These are phyloP conservation scores for Patellaria atrata DNA, from an alignment of 495 filamentous ascomycete genomes.

Conservation along the genomic window DNA sequence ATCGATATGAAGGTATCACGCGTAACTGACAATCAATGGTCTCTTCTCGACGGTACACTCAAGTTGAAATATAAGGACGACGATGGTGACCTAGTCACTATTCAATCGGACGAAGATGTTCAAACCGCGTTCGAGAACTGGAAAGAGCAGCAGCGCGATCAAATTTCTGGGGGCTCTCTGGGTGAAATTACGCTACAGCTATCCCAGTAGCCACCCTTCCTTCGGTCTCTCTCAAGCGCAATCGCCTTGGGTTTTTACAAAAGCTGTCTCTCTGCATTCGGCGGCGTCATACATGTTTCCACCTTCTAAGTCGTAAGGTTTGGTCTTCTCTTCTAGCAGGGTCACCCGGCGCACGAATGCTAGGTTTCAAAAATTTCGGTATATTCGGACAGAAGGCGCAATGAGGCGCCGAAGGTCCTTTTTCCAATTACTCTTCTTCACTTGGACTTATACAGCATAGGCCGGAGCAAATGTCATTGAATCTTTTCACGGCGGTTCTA, in stretches of 20 bases:
- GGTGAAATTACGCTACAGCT: slow-evolving; percentile 77
- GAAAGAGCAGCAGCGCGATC: slow-evolving; percentile 55
- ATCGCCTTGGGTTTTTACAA: not conserved
- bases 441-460: too few species aligned
- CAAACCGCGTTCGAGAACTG: slow-evolving; percentile 87
- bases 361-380: too few species aligned
- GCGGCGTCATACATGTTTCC: too few species aligned
- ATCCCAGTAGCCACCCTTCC: slow-evolving; percentile 27
- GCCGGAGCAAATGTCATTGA: too few species aligned
- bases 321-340: too few species aligned
- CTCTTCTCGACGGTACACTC: slow-evolving; percentile 61
- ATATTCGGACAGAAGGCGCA: too few species aligned
- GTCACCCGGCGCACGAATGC: too few species aligned
- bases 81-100: slow-evolving; percentile 84
- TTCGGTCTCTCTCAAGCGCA: not conserved
- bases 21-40: slow-evolving; percentile 63
- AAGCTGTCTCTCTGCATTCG: too few species aligned
- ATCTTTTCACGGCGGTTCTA: too few species aligned
- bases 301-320: too few species aligned
- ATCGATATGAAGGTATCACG: slow-evolving; percentile 88
- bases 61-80: slow-evolving; percentile 84
- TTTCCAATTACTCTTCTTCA: too few species aligned
- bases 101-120: slow-evolving; percentile 89
- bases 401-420: too few species aligned
- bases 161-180: slow-evolving; percentile 49